Conservation (phyloP, 2,329 filamentous ascomycete genomes). For the Shiraia sp. region DNA sequence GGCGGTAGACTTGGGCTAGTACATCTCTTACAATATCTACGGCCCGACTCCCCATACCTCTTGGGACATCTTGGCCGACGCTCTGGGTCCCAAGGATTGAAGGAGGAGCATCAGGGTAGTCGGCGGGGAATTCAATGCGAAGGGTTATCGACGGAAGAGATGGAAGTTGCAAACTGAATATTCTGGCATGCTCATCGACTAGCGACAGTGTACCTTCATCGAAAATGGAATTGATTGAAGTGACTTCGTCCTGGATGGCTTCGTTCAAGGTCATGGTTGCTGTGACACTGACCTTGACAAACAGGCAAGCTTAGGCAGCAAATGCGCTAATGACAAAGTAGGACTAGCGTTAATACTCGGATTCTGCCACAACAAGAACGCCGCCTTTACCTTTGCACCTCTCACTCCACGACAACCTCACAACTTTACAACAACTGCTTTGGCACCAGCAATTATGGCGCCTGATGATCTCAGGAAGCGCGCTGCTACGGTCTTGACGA, state of each 20-base stretch:
- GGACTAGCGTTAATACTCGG: not conserved
- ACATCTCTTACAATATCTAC: slow-evolving; percentile 71
- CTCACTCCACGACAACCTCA: slow-evolving; percentile 5
- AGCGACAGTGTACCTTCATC: slow-evolving; percentile 64
- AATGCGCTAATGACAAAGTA: slow-evolving; percentile 8
- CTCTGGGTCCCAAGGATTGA: slow-evolving; percentile 77
- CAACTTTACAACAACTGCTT: slow-evolving; percentile 1
- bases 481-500: slow-evolving; percentile 25
- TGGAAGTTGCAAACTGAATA: slow-evolving; percentile 65
- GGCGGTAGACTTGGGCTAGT: slow-evolving; percentile 68
- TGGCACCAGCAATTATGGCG: slow-evolving; percentile 18
- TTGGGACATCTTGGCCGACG: slow-evolving; percentile 67
- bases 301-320: slow-evolving; percentile 15
- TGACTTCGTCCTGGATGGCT: slow-evolving; percentile 70
- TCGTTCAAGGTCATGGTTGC: slow-evolving; percentile 35
- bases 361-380: not conserved
- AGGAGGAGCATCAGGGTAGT: slow-evolving; percentile 77
- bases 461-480: slow-evolving; percentile 25
- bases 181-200: slow-evolving; percentile 29
- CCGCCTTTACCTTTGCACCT: not conserved
- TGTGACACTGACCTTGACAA: slow-evolving; percentile 11
- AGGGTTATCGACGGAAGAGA: slow-evolving; percentile 59
- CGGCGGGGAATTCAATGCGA: slow-evolving; percentile 67
- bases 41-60: slow-evolving; percentile 72
- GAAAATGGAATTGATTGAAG: slow-evolving; percentile 85